Evolutionary conservation across 148 eudicot genomes (phyloP), one percentile per base, ranked within the genome.

Genomic region (Persicaria maculosa): DNA sequence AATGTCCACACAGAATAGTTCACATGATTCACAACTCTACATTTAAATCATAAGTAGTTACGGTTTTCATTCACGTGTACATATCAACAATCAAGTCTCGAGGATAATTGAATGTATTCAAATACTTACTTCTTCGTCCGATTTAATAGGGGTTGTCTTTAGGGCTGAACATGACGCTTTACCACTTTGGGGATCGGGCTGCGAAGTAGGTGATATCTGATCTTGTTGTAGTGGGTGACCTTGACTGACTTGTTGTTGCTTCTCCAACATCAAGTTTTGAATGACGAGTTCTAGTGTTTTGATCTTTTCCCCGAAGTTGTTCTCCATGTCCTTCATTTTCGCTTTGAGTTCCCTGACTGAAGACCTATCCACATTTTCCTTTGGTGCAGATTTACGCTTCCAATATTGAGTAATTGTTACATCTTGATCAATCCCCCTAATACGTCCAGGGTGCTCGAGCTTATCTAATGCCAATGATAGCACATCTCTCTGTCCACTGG

Each of bases 341-440:
- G 36, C 36, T 31, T 31, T 31, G 36, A 31, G 36, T 31, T 31
- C 36, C 2, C 36, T 31, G 2, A 31, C 36, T 2, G 36, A 31
- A 31, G 36, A 2, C 36, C 36, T 1, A 31, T 31, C 36, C 36
- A 31, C 36, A 31, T 31, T 31, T 31, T 31, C 36, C 36, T 31
- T 31, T 31, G 1, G 36, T 31, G 36, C 2, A 31, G 1, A 31
- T 31, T 31, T 31, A 31, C 36, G 2, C 36, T 31, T 31, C 36
- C 36, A 31, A 59, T 22, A 19, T 59, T 59, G 4, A 20, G 12
- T 22, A 10, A 59, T 8, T 1, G 10, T 5, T 20, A 59, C 65
- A 59, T 59, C 65, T 59, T 59, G 65, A 59, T 43, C 43, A 59
- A 52, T 6, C 36, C 65, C 65, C 19, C 65, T 59, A 59, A 59